Conservation (phyloP, 2,329 filamentous ascomycete genomes). For the Teratosphaeria gauchensis region DNA sequence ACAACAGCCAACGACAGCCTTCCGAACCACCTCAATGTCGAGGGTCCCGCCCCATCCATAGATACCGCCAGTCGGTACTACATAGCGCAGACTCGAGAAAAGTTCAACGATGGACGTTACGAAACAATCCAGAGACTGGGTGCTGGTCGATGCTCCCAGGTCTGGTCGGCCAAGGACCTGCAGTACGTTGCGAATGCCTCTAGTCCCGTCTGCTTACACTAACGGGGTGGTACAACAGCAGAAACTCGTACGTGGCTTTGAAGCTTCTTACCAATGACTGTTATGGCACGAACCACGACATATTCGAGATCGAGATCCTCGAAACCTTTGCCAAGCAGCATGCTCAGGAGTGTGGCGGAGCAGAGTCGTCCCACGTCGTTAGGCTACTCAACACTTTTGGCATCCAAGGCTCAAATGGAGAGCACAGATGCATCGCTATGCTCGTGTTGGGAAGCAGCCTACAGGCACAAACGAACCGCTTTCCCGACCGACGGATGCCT, state of each 20-base stretch:
- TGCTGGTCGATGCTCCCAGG: background rate
- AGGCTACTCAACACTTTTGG: background rate
- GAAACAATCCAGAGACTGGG: background rate
- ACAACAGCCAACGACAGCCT: background rate
- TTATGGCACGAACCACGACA: background rate
- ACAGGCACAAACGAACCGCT: background rate
- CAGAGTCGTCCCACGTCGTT: background rate
- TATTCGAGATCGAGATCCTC: slow-evolving; percentile 3
- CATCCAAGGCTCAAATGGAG: background rate
- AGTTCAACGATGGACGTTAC: background rate
- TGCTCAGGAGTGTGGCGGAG: no score
- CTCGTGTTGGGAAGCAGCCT: background rate
- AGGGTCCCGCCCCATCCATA: background rate
- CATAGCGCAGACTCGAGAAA: background rate
- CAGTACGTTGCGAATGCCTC: background rate
- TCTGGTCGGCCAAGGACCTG: background rate
- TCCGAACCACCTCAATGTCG: background rate
- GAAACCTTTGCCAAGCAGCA: background rate
- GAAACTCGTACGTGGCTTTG: background rate
- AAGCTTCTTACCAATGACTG: slow-evolving; percentile 1
- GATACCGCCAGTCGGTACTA: background rate
- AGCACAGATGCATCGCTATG: background rate
- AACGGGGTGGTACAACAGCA: background rate
- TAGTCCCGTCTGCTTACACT: background rate
- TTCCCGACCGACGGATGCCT: slow-evolving; percentile 4